Evolutionary conservation across 1,284 basidiomycete genomes (phyloP), one percentile per base, ranked within the genome.

Genomic region (Earliella scabrosa): DNA sequence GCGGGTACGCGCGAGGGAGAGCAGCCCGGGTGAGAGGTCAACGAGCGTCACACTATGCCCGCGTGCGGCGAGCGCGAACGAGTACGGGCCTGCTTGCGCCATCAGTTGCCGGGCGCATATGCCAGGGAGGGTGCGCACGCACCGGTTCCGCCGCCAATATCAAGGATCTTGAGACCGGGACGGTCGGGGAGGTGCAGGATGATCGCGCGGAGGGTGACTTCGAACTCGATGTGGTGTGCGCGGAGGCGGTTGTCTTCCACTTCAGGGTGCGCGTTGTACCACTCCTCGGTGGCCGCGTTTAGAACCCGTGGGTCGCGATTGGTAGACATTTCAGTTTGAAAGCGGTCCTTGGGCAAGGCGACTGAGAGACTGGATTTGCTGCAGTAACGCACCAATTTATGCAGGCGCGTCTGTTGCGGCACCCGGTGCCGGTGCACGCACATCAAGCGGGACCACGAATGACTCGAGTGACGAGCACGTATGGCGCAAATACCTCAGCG

Each of bases 141-240:
- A 64, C 63, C 63, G 31, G 63, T 52, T 8, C 52, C 63, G 8
- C 63, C 63, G 26, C 63, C 63, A 18, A 61, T 46, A 45, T 64
- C 63, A 1, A 60, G 52, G 29, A 61, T 56, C 45, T 54, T 64
- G 2, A 56, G 39, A 4, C 51, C 58, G 3, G 44, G 51, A 7
- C 50, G 35, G 6, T 52, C 54, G 1, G 56, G 54, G 6, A 60
- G 55, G 13, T 44, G 38, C 11, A 41, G 18, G 21, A 59, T 45
- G 45, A 63, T 59, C 8, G 62, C 52, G 20, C 59, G 52, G 11
- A 63, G 52, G 2, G 58, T 64, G 14, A 61, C 55, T 27, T 64
- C 58, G 46, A 49, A 59, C 48, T 61, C 63, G 26, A 64, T 55
- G 11, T 50, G 49, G 43, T 61, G 60, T 23, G 32, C n/a, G 18